Evolutionary conservation across 2,329 filamentous ascomycete species (phyloP).

Genomic region (Colletotrichum liaoningense): DNA sequence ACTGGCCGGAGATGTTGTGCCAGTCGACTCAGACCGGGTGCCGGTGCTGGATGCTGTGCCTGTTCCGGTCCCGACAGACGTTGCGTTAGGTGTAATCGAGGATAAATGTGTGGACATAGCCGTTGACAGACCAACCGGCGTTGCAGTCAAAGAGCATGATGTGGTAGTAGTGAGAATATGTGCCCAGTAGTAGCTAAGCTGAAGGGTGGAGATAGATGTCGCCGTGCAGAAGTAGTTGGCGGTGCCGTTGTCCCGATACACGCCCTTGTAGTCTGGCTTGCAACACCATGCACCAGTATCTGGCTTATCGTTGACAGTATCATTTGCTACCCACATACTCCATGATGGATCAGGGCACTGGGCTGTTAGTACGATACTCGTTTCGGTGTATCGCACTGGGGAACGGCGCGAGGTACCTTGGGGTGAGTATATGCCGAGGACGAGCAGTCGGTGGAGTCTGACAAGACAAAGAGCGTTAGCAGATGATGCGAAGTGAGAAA

Average conservation of each 20-base stretch:
- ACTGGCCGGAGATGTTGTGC: neutral
- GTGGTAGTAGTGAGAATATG: neutral
- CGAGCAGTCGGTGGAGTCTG: neutral
- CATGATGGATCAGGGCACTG: neutral
- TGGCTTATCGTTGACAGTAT: neutral
- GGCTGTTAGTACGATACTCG: neutral
- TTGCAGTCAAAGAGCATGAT: neutral
- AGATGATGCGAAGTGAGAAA: too few species aligned
- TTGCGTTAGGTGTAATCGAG: neutral
- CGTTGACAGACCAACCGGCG: neutral
- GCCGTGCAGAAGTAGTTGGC: neutral
- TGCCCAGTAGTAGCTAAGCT: neutral
- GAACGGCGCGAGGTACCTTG: neutral
- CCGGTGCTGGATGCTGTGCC: neutral
- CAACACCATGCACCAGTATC: conserved; percentile 7
- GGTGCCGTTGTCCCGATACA: neutral
- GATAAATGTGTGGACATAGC: neutral
- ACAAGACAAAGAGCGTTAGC: neutral
- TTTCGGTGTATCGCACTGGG: neutral
- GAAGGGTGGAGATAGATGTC: neutral
- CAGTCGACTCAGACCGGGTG: neutral
- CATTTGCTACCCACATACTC: neutral
- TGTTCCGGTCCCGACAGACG: neutral
- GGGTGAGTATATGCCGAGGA: neutral
- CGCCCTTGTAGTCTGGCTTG: neutral